Base-by-base conservation (phyloP, 225 moss, liverwort and hornwort genomes). In the Ulota crispa region DNA sequence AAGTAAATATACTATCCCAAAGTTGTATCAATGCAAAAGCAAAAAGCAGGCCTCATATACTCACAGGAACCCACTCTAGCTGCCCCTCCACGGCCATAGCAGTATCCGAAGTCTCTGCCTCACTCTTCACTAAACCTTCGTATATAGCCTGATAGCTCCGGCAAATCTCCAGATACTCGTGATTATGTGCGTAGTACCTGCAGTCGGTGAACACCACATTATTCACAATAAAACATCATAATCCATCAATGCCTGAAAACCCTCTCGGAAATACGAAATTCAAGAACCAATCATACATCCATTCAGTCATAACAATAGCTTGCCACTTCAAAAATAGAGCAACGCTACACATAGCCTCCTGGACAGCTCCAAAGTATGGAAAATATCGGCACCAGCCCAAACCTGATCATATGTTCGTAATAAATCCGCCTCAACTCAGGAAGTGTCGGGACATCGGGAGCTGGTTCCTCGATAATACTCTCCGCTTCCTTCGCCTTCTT, bases 91-190 rank as follows among this genome's bases (percentile, higher is more conserved):
- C 85, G 32, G 85, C 85, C 90, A 90, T 87, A 42, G 83, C 83
- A 73, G 87, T 81, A 83, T 90, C 87, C 73, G 94, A 89, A 69
- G 89, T 68, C 70, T 94, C 71, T 52, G 79, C 93, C 42, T 95
- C 98, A 78, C 81, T 91, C 63, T 91, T 95, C 53, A 94, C 87
- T 70, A 94, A 85, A 80, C 93, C 93, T 80, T 98, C 95, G 88
- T 94, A 98, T 41, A 98, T 93, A 61, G 98, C 94, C 85, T 95
- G 94, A 85, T 98, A 98, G 83, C 98, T 88, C 67, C 98, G 94
- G 90, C 98, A 95, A 55, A 95, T 95, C 91, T 98, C 98, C 82
- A 98, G 73, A 68, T 98, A 98, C 86, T 98, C 98, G 82, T 98
- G 88, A 75, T 82, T 91, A 80, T 98, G 95, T 34, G 92, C 87